phyloP scores from a whole-genome alignment of 768 basidiomycete genomes.

The Rhizopogon salebrosus region DNA sequence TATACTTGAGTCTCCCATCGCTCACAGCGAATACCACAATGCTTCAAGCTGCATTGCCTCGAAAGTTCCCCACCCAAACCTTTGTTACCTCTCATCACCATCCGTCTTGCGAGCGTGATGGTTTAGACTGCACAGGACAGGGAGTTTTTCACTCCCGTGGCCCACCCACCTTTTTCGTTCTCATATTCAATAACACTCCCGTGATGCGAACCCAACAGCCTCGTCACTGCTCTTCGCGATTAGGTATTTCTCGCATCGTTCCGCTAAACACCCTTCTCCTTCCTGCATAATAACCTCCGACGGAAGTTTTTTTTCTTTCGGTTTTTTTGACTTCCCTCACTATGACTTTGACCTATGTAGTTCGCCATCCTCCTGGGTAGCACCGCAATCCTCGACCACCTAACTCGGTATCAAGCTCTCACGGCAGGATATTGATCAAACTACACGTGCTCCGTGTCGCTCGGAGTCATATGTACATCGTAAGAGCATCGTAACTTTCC shows the following conservation, averaged over 20 bases:
- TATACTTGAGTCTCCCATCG: not conserved
- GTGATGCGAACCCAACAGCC: not conserved
- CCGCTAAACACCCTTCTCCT: not conserved
- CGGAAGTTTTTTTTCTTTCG: no score
- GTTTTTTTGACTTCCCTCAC: no score
- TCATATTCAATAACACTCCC: not conserved
- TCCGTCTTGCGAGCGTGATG: not conserved
- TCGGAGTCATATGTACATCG: not conserved
- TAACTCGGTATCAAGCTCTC: no score
- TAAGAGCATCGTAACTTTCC: not conserved
- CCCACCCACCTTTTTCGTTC: not conserved
- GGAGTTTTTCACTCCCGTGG: not conserved
- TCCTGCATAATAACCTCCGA: no score
- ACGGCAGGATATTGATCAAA: no score
- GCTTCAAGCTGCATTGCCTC: not conserved
- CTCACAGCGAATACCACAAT: not conserved
- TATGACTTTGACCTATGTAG: no score
- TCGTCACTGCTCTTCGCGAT: no score
- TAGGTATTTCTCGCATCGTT: no score
- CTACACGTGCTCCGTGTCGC: not conserved
- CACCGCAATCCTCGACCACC: no score
- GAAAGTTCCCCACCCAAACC: not conserved
- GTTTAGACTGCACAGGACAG: not conserved
- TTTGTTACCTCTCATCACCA: not conserved
- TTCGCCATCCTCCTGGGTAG: no score